These are phyloP conservation scores for Quercus tomentella DNA, from an alignment of 331 rosid species.

Conservation along the genomic window DNA sequence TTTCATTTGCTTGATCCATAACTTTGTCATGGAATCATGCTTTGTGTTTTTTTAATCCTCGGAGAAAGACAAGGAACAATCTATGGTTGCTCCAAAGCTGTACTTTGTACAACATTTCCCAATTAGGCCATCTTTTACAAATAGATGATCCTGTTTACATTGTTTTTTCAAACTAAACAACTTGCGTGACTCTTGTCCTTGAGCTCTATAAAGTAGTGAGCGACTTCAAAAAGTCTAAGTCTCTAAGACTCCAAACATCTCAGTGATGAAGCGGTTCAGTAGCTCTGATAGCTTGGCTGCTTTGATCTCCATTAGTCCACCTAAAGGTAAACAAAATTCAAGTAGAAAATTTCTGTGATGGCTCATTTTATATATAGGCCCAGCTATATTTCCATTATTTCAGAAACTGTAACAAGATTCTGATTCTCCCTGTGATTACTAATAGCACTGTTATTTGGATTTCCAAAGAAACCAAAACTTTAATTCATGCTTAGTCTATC, in stretches of 20 bases:
- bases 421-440: too few relatives aligned
- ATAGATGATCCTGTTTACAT: neutral
- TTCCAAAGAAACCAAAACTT: too few relatives aligned
- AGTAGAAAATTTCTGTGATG: too few relatives aligned
- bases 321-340: slow-evolving; percentile 40
- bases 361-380: too few relatives aligned
- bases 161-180: neutral
- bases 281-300: slow-evolving; percentile 36
- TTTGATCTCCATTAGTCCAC: slow-evolving; percentile 37
- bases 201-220: neutral
- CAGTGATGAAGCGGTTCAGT: slow-evolving; percentile 46
- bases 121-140: neutral
- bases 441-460: too few relatives aligned
- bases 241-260: neutral
- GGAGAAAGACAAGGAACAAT: neutral
- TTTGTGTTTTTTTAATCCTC: neutral
- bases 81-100: neutral
- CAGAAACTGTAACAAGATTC: too few relatives aligned
- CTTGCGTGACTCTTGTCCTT: neutral
- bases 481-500: too few relatives aligned
- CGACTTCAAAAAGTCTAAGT: neutral
- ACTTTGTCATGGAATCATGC: neutral
- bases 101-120: neutral
- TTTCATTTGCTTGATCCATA: too few relatives aligned
- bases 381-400: too few relatives aligned